A percentile compares a stretch with the other conserved stretches of the same genome.
These are phyloP conservation scores for Yamadazyma buinensis DNA, from an alignment of 1,139 yeast genomes.

Conservation along the genomic window DNA sequence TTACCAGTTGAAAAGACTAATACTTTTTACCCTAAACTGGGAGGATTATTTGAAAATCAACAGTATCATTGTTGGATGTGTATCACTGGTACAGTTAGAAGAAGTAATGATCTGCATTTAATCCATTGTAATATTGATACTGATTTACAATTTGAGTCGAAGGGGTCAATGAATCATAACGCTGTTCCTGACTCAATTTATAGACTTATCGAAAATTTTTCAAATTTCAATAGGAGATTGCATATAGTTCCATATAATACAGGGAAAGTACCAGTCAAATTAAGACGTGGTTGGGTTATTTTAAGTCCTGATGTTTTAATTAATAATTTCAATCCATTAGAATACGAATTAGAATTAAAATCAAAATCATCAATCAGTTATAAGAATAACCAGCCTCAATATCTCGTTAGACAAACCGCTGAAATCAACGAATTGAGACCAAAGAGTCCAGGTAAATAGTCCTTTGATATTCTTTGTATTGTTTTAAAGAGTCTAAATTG, in stretches of 20 bases:
- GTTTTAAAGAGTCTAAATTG: too few species aligned
- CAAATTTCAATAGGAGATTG: constrained; percentile 73
- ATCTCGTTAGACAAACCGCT: constrained; percentile 56
- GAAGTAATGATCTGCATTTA: constrained; percentile 77
- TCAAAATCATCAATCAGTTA: constrained; percentile 30
- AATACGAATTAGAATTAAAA: constrained; percentile 31
- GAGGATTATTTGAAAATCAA: constrained; percentile 34
- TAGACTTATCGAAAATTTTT: constrained; percentile 84
- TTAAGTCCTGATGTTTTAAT: constrained; percentile 79
- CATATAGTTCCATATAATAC: constrained; percentile 77
- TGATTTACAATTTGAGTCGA: constrained; percentile 61
- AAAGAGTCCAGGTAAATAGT: constrained; percentile 56
- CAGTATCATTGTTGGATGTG: constrained; percentile 99
- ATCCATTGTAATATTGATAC: constrained; percentile 93
- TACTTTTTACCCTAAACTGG: constrained; percentile 49
- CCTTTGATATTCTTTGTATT: too few species aligned
- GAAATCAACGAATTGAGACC: constrained; percentile 84
- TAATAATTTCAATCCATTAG: constrained; percentile 54
- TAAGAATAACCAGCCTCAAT: constrained; percentile 30
- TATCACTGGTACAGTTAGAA: constrained; percentile 86
- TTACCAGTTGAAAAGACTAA: constrained; percentile 59
- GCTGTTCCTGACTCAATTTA: constrained; percentile 75
- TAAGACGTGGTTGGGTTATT: constrained; percentile 89
- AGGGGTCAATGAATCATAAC: constrained; percentile 14
- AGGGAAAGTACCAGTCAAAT: constrained; percentile 55